phyloP scores from a whole-genome alignment of 257 asterid genomes.

The Fraxinus americana region DNA sequence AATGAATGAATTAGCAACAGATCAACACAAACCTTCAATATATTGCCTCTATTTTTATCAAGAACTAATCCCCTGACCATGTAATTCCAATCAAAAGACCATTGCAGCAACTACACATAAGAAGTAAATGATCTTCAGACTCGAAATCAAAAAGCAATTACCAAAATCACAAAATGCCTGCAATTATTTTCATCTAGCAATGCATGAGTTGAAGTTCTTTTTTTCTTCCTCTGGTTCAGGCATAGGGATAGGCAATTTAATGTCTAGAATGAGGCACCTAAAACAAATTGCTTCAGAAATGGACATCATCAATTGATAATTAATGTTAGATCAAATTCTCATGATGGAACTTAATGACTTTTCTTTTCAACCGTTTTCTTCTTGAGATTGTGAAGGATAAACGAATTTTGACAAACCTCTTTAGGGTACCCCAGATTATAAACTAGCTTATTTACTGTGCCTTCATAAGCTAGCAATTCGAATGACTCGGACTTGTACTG shows the following conservation, averaged over 20 bases:
- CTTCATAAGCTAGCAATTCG: constrained; percentile 39
- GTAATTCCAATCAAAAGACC: constrained; percentile 92
- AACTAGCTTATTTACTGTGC: constrained; percentile 76
- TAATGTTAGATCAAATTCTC: constrained; percentile 8
- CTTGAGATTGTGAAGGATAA: constrained; percentile 16
- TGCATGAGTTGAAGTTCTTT: no score
- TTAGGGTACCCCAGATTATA: constrained; percentile 80
- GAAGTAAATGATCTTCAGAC: constrained; percentile 18
- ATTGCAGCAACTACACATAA: constrained; percentile 62
- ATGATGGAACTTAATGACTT: constrained; percentile 14
- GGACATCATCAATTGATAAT: constrained; percentile 1
- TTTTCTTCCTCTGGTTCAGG: background rate
- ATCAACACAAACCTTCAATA: constrained; percentile 71
- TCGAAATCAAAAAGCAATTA: constrained; percentile 4
- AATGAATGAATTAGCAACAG: background rate
- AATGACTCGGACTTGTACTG: constrained; percentile 92
- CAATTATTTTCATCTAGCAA: no score
- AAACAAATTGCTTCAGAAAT: background rate
- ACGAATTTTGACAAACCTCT: constrained; percentile 58
- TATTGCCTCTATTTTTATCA: constrained; percentile 91
- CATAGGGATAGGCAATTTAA: background rate
- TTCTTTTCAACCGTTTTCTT: constrained; percentile 21
- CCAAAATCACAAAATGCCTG: background rate
- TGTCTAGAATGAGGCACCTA: background rate
- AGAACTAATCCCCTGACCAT: constrained; percentile 97